Base-by-base conservation (phyloP, 176 grass and related monocot genomes). In the Canna indica region DNA sequence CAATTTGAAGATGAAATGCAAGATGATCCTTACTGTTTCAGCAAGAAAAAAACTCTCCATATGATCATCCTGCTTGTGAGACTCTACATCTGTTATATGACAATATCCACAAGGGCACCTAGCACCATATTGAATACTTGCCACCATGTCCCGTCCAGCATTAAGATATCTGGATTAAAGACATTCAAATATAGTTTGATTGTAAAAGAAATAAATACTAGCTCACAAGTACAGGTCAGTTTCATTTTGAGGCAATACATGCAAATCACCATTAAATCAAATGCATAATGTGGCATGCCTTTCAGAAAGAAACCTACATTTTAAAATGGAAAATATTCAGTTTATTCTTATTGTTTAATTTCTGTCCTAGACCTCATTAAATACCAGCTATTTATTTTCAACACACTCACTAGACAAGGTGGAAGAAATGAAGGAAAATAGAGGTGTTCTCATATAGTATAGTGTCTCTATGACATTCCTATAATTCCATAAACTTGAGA, bases 31-130 rank as follows among this genome's bases (percentile, higher is more conserved):
- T 81, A 84, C 92, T 15, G 92, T 96, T 82, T 96, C 92, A 47
- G 88, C 85, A 79, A 96, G 92, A 67, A 96, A 96, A 81, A 96
- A 96, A 86, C 92, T 96, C 83, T 96, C 92, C 92, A 96, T 91
- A 78, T 96, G 92, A 39, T 96, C 92, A 83, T 96, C 88, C 78
- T 96, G 81, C 73, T 91, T 76, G 74, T 96, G 92, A 39, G 83
- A 87, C 83, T 96, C 92, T 34, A 96, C 92, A 58, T 96, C 92
- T 81, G 85, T 78, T 83, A 96, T 96, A 61, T 96, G 92, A 65
- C 92, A 96, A 77, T 96, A 96, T 59, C 92, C 92, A 64, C 92
- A 96, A 38, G 88, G 92, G 38, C 92, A 96, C 83, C 81, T 84
- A 36, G 92, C 88, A 74, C 83, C 83, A 79, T 96, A 91, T 59